These are phyloP conservation scores for Naganishia albida DNA, from an alignment of 1,284 basidiomycete genomes.

Conservation along the genomic window DNA sequence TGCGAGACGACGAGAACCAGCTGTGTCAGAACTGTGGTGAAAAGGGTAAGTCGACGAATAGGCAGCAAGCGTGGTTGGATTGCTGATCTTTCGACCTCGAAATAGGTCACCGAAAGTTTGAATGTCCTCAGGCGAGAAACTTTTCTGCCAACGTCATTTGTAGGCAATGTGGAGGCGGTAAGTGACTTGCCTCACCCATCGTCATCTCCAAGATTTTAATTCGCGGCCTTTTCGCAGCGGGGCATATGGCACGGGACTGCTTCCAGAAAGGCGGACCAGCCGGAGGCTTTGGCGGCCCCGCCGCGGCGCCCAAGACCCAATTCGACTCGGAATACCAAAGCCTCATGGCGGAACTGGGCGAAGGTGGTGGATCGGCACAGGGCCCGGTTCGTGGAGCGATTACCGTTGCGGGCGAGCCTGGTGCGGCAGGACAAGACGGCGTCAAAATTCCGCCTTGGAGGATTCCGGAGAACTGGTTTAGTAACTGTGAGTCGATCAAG, in stretches of 20 bases:
- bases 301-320: conserved; percentile 49
- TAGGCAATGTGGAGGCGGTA: conserved; percentile 82
- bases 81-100: conserved; percentile 27
- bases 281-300: conserved; percentile 47
- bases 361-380: conserved; percentile 62
- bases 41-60: conserved; percentile 45
- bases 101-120: conserved; percentile 80
- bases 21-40: conserved; percentile 97
- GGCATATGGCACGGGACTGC: conserved; percentile 96
- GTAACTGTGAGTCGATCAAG: conserved; percentile 40
- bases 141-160: conserved; percentile 98
- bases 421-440: conserved; percentile 31
- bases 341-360: conserved; percentile 97
- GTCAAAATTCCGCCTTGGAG: conserved; percentile 56
- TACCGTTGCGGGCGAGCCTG: conserved; percentile 37
- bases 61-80: conserved; percentile 2
- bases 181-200: conserved; percentile 26
- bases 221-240: conserved; percentile 49
- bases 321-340: conserved; percentile 98
- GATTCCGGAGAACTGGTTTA: conserved; percentile 56
- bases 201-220: not conserved
- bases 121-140: conserved; percentile 93
- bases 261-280: conserved; percentile 60
- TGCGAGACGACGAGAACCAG: conserved; percentile 99
- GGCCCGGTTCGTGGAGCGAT: conserved; percentile 54